Evolutionary conservation across 2,329 filamentous ascomycete genomes (phyloP).

Genomic region (Grosmannia serpens): DNA sequence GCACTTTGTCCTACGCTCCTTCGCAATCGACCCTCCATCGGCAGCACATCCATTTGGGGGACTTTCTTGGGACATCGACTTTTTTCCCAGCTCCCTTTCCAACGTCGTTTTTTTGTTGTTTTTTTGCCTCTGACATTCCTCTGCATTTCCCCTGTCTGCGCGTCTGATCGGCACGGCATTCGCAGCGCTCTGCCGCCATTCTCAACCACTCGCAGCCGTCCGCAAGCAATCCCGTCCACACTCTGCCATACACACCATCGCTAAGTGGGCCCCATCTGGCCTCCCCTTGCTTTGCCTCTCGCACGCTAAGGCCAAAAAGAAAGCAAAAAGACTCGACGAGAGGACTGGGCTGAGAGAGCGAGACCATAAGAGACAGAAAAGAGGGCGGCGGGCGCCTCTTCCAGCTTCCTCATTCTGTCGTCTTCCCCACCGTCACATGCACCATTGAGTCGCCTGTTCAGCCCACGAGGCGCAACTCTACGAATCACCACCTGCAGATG

Average conservation of each 20-base stretch:
- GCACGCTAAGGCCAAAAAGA: background rate
- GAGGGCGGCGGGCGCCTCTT: background rate
- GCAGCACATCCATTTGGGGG: background rate
- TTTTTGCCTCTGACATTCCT: no score
- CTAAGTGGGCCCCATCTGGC: background rate
- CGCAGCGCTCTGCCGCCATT: no score
- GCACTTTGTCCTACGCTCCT: background rate
- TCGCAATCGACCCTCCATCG: background rate
- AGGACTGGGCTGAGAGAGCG: background rate
- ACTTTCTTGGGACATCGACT: background rate
- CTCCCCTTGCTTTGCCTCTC: background rate
- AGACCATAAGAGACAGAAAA: background rate
- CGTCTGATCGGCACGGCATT: background rate
- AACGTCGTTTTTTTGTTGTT: background rate
- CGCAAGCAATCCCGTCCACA: no score
- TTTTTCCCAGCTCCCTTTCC: background rate
- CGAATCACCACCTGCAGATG: background rate
- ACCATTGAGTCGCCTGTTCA: background rate
- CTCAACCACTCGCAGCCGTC: background rate
- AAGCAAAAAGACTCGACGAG: background rate
- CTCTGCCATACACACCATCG: background rate
- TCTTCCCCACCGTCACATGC: background rate
- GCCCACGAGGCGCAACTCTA: background rate
- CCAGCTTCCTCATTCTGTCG: background rate
- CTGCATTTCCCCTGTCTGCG: background rate